Percentiles rank a stretch among this genome's conserved stretches.
Conservation (phyloP, 2,329 filamentous ascomycete genomes). For the Exophiala bonariae region DNA sequence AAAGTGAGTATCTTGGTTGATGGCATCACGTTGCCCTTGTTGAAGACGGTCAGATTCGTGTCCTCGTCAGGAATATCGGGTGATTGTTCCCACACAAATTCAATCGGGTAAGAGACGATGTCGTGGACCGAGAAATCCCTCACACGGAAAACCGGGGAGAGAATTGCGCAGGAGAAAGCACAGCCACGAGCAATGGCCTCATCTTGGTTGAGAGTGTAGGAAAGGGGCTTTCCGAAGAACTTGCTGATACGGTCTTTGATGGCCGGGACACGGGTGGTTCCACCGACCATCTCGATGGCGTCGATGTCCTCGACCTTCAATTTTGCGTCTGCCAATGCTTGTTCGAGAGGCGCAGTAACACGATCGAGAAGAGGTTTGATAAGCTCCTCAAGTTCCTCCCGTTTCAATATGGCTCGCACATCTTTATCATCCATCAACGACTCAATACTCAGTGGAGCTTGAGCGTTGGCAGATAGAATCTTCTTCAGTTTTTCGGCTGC, state of each 20-base stretch:
- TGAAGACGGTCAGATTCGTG: slow-evolving; percentile 94
- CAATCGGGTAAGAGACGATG: slow-evolving; percentile 96
- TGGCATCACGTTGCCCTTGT: slow-evolving; percentile 93
- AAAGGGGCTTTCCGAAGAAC: slow-evolving; percentile 91
- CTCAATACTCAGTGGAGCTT: slow-evolving; percentile 92
- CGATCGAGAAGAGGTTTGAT: slow-evolving; percentile 79
- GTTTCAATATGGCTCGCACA: slow-evolving; percentile 83
- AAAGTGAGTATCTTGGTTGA: slow-evolving; percentile 99
- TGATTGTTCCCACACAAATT: slow-evolving; percentile 99
- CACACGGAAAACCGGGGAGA: slow-evolving; percentile 96
- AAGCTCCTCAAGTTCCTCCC: slow-evolving; percentile 90
- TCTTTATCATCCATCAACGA: slow-evolving; percentile 98
- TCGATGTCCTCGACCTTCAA: slow-evolving; percentile 91
- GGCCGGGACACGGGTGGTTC: slow-evolving; percentile 87
- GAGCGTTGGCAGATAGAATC: slow-evolving; percentile 91
- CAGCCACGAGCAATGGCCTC: slow-evolving; percentile 95
- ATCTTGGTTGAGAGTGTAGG: slow-evolving; percentile 97
- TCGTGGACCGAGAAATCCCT: slow-evolving; percentile 98
- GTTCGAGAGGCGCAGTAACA: slow-evolving; percentile 73
- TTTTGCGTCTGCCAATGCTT: slow-evolving; percentile 91
- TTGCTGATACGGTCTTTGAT: slow-evolving; percentile 86
- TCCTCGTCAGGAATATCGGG: slow-evolving; percentile 98
- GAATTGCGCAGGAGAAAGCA: slow-evolving; percentile 95
- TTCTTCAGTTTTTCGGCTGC: slow-evolving; percentile 98
- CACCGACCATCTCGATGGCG: slow-evolving; percentile 87